phyloP scores from a whole-genome alignment of 139 green algal genomes.

The Trebouxia sp. region DNA sequence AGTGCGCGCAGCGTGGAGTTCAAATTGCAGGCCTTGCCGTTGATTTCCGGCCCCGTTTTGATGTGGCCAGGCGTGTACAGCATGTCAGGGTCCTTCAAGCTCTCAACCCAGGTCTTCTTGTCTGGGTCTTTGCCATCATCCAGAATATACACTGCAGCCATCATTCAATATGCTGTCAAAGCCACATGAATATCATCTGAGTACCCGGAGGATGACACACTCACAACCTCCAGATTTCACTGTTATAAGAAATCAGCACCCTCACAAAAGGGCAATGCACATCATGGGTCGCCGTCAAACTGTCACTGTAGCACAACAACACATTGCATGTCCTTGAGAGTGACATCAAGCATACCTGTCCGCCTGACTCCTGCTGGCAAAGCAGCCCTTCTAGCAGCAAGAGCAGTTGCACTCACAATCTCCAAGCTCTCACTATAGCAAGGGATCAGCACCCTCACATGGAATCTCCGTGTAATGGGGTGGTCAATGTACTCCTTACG shows the following conservation, averaged over 20 bases:
- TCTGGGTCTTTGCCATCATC: constrained; percentile 38
- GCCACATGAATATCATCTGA: neutral
- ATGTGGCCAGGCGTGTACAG: constrained; percentile 25
- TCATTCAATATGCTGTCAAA: neutral
- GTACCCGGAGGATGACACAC: neutral
- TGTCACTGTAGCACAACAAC: neutral
- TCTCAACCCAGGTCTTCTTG: constrained; percentile 34
- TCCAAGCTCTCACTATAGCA: constrained; percentile 37
- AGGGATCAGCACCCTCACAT: constrained; percentile 35
- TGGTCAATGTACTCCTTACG: constrained; percentile 24
- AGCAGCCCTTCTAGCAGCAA: constrained; percentile 5
- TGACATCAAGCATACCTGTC: neutral
- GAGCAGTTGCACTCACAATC: constrained; percentile 28
- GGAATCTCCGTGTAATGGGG: constrained; percentile 9
- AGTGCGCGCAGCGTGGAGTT: constrained; percentile 28
- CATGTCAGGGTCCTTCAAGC: constrained; percentile 23
- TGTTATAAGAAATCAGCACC: neutral
- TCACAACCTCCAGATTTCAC: neutral
- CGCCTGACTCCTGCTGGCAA: neutral
- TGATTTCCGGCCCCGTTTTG: constrained; percentile 9
- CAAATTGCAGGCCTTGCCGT: constrained; percentile 33
- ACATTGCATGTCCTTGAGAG: neutral
- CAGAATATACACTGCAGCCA: constrained; percentile 31
- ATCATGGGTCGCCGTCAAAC: neutral
- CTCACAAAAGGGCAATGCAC: neutral